Conservation (phyloP, 768 basidiomycete genomes). For the Tephrocybe rancida region DNA sequence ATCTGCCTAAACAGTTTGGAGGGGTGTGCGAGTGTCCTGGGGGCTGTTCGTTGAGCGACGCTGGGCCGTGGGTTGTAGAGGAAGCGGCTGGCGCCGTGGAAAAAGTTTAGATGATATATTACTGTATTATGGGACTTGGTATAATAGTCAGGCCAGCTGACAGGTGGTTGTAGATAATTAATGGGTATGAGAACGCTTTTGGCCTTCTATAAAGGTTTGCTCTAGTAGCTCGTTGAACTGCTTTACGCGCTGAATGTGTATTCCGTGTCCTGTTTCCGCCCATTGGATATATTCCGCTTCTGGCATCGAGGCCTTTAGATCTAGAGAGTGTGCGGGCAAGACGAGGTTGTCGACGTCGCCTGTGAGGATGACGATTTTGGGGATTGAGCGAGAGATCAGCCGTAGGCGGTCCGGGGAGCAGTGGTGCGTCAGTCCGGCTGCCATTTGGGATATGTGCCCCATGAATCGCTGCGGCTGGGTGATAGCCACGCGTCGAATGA, state of each 20-base stretch:
- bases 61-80: conserved; percentile 73
- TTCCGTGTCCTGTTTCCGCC: conserved; percentile 65
- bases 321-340: conserved; percentile 46
- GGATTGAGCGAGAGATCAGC: conserved; percentile 53
- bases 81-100: neutral
- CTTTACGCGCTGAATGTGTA: conserved; percentile 49
- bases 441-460: conserved; percentile 75
- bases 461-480: conserved; percentile 61
- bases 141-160: neutral
- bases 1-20: conserved; percentile 84
- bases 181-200: conserved; percentile 11
- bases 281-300: conserved; percentile 59
- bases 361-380: conserved; percentile 69
- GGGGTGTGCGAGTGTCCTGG: conserved; percentile 76
- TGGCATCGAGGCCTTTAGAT: conserved; percentile 61
- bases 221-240: conserved; percentile 62
- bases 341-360: conserved; percentile 70
- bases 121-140: neutral
- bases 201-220: conserved; percentile 56
- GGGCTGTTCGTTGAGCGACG: conserved; percentile 88
- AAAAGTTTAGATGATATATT: conserved; percentile 4
- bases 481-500: conserved; percentile 44
- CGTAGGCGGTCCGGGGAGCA: conserved; percentile 51
- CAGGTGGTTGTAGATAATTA: neutral
- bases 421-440: conserved; percentile 64